Conservation (phyloP, 345 rosid genomes). For the Hibiscus mutabilis region DNA sequence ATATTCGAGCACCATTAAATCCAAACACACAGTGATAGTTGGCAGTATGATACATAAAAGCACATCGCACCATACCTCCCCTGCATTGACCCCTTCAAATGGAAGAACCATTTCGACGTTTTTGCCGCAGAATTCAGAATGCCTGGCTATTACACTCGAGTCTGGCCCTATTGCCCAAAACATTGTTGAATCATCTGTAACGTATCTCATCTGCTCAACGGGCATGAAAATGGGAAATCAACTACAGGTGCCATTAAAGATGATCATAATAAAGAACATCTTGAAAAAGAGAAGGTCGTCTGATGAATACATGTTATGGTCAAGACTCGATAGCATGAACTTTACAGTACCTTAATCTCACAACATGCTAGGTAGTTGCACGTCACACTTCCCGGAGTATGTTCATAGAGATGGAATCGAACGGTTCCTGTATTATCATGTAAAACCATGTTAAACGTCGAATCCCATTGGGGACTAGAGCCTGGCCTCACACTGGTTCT, state of each 20-base stretch:
- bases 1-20: not conserved
- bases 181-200: constrained; percentile 72
- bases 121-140: constrained; percentile 69
- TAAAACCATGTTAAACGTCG: constrained; percentile 87
- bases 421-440: constrained; percentile 70
- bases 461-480: constrained; percentile 65
- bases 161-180: constrained; percentile 96
- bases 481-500: constrained; percentile 59
- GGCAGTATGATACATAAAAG: not conserved
- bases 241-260: constrained; percentile 3
- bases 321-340: not conserved
- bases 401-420: constrained; percentile 63
- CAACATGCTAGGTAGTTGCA: constrained; percentile 70
- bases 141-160: constrained; percentile 58
- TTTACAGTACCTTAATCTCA: constrained; percentile 69
- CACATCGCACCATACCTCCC: constrained; percentile 49
- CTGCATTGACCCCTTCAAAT: constrained; percentile 63
- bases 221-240: constrained; percentile 5
- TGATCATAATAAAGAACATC: not conserved
- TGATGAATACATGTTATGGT: not conserved
- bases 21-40: not conserved
- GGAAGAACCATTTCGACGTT: constrained; percentile 91
- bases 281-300: not conserved
- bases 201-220: constrained; percentile 60
- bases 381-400: constrained; percentile 54